A percentile compares a stretch with the other conserved stretches of the same genome.
Evolutionary conservation across 225 moss, liverwort and hornwort genomes (phyloP).

Genomic region (Polytrichum formosum): DNA sequence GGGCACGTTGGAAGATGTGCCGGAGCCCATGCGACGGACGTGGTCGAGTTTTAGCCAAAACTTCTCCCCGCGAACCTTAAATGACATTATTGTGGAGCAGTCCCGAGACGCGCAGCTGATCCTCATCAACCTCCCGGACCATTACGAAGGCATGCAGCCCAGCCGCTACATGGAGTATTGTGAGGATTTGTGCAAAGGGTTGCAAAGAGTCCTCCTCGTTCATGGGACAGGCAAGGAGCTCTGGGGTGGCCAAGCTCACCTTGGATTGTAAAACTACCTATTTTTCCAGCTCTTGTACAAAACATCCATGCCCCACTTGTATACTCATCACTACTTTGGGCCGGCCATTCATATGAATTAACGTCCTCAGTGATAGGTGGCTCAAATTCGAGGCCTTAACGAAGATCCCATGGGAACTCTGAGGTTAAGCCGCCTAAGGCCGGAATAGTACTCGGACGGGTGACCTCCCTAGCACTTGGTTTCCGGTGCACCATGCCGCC

Average conservation of each 20-base stretch:
- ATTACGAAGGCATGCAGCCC: constrained; percentile 80
- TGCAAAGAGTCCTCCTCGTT: constrained; percentile 70
- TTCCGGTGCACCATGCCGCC: no score
- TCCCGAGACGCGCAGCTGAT: constrained; percentile 70
- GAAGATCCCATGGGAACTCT: no score
- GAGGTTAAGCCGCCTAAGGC: no score
- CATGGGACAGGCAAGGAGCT: constrained; percentile 88
- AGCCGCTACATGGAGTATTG: constrained; percentile 81
- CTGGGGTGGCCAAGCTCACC: constrained; percentile 67
- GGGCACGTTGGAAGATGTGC: constrained; percentile 29
- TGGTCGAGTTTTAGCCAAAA: constrained; percentile 92
- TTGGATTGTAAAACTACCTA: constrained; percentile 27
- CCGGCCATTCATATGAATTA: no score
- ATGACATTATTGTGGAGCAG: constrained; percentile 74
- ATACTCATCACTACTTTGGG: no score
- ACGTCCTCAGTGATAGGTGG: no score
- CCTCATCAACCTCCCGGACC: constrained; percentile 86
- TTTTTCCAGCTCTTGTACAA: no score
- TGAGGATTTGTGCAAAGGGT: constrained; percentile 72
- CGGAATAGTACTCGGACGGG: no score
- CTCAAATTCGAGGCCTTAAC: no score
- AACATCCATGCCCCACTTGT: no score
- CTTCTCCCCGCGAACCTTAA: constrained; percentile 75
- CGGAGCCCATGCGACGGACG: constrained; percentile 72
- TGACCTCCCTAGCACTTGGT: no score